A percentile compares a stretch with the other conserved stretches of the same genome.
phyloP scores from a whole-genome alignment of 1,139 yeast species.

The Magnusiomyces tetraspermus region DNA sequence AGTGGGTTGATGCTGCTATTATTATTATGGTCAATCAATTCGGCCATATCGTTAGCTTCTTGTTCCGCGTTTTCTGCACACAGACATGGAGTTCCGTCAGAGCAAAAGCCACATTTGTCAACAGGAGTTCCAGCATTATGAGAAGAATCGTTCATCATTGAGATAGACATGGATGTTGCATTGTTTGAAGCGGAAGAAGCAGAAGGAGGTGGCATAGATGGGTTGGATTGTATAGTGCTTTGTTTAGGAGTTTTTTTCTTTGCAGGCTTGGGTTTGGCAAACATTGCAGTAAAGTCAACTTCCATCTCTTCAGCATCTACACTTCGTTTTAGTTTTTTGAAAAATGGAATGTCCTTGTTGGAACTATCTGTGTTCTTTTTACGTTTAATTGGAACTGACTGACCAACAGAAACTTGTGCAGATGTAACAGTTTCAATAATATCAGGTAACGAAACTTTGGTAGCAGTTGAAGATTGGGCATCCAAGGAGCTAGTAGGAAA shows the following conservation, averaged over 20 bases:
- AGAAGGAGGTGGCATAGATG: conserved; percentile 26
- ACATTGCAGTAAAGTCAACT: conserved; percentile 28
- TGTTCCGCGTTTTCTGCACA: conserved; percentile 51
- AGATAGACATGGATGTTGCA: background rate
- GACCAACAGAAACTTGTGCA: conserved; percentile 1
- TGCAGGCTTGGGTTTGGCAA: conserved; percentile 12
- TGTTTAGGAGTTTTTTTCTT: background rate
- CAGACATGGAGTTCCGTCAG: conserved; percentile 86
- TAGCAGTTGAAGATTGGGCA: too few relatives aligned
- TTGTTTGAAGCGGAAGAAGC: background rate
- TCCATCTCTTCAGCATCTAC: conserved; percentile 19
- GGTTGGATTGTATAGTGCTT: too few relatives aligned
- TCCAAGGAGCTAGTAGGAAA: background rate
- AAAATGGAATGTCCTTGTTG: background rate
- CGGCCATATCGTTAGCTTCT: conserved; percentile 15
- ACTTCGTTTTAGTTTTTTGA: conserved; percentile 2
- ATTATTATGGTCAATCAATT: conserved; percentile 8
- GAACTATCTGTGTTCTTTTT: background rate
- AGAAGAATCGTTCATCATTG: background rate
- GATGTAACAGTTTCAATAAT: conserved; percentile 4
- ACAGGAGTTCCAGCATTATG: conserved; percentile 35
- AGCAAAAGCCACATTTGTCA: conserved; percentile 86
- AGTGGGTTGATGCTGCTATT: conserved; percentile 4
- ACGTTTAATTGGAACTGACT: conserved; percentile 5
- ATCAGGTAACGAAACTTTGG: background rate